Evolutionary conservation across 176 grass and related monocot genomes (phyloP).

Genomic region (Oryza australiensis): DNA sequence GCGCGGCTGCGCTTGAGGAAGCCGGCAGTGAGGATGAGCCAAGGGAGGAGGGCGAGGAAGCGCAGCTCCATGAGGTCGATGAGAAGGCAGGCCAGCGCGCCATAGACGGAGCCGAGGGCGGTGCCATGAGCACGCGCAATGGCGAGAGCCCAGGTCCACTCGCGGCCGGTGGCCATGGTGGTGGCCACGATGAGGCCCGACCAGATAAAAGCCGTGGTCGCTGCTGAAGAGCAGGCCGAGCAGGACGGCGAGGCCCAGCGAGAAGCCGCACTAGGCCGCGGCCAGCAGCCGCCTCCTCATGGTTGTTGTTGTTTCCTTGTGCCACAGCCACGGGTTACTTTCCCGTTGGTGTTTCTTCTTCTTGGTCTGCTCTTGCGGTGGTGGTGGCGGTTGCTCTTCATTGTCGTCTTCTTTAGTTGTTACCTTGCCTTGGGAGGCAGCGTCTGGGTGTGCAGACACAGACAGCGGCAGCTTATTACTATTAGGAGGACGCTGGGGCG

Average conservation of each 20-base stretch:
- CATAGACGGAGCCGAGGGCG: slow-evolving; percentile 64
- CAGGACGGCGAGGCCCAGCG: slow-evolving; percentile 65
- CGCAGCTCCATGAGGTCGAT: slow-evolving; percentile 79
- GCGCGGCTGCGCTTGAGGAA: slow-evolving; percentile 65
- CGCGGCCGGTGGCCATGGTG: slow-evolving; percentile 52
- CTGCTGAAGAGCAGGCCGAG: slow-evolving; percentile 72
- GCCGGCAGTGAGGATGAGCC: slow-evolving; percentile 53
- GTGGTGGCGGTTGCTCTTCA: neutral
- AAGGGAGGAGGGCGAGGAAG: slow-evolving; percentile 70
- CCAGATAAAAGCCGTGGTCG: slow-evolving; percentile 83
- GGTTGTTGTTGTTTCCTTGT: neutral
- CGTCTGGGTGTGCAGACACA: no score
- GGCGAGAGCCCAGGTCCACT: slow-evolving; percentile 62
- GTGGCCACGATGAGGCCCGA: slow-evolving; percentile 77
- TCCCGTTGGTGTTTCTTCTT: slow-evolving; percentile 28
- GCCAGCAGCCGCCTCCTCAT: slow-evolving; percentile 22
- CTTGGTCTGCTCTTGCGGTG: neutral
- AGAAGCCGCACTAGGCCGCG: slow-evolving; percentile 61
- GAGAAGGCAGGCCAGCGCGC: slow-evolving; percentile 53
- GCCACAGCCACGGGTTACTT: neutral
- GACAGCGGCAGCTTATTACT: neutral
- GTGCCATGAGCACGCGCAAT: slow-evolving; percentile 69
- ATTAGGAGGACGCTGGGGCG: neutral
- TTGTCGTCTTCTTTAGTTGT: neutral
- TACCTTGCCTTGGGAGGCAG: neutral